phyloP scores from a whole-genome alignment of 2,329 filamentous ascomycete species.

The Colletotrichum spinosum region DNA sequence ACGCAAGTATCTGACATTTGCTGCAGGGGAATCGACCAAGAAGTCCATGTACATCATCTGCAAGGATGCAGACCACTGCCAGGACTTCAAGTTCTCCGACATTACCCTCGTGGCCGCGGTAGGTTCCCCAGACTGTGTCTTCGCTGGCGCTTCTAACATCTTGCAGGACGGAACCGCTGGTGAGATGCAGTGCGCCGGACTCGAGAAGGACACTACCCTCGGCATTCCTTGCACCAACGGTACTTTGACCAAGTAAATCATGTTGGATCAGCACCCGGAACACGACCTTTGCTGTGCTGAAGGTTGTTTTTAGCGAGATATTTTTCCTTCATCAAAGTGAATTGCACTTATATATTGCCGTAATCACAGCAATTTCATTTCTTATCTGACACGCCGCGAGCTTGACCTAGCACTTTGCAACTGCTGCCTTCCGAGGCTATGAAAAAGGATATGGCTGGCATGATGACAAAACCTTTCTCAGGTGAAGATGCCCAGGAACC shows the following conservation, averaged over 20 bases:
- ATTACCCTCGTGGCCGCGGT: constrained; percentile 17
- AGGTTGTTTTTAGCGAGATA: no score
- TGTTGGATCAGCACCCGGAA: no score
- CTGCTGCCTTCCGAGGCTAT: no score
- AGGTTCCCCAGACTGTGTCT: not conserved
- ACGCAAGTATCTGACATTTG: not conserved
- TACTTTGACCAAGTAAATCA: constrained; percentile 7
- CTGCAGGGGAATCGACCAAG: constrained; percentile 7
- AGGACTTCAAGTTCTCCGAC: constrained; percentile 21
- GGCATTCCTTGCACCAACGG: constrained; percentile 29
- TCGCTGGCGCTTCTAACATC: not conserved
- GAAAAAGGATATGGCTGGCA: no score
- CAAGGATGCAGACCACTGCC: constrained; percentile 27
- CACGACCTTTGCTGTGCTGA: no score
- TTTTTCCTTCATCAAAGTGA: no score
- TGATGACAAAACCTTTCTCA: no score
- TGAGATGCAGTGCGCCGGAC: constrained; percentile 22
- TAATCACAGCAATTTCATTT: no score
- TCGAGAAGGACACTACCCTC: constrained; percentile 11
- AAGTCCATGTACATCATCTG: constrained; percentile 24
- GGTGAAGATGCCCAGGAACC: no score
- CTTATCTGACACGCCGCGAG: no score
- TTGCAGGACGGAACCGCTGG: constrained; percentile 16
- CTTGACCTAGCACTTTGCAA: no score
- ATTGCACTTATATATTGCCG: accelerated